Conservation (phyloP, 2,329 filamentous ascomycete genomes). For the Cordyceps pruinosa region DNA sequence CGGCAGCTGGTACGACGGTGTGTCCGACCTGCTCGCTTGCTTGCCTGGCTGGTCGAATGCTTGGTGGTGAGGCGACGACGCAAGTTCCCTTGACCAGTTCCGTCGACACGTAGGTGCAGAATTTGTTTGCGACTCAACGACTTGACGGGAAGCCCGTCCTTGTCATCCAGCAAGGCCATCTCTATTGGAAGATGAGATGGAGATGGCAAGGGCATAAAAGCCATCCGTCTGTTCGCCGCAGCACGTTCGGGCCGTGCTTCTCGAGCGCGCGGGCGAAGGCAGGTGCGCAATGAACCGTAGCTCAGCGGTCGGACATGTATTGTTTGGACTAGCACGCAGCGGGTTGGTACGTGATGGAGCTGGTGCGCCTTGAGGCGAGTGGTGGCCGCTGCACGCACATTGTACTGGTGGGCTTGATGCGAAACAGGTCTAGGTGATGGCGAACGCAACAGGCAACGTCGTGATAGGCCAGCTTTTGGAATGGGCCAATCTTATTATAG, state of each 20-base stretch:
- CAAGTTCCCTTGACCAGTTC: not conserved
- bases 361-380: not conserved
- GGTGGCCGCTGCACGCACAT: not conserved
- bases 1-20: not conserved
- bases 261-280: not conserved
- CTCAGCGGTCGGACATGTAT: conserved; percentile 1
- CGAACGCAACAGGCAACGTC: not conserved
- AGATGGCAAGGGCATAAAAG: not conserved
- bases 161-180: no score
- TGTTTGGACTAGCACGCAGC: not conserved
- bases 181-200: not conserved
- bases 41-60: no score
- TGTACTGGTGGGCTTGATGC: not conserved
- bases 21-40: no score
- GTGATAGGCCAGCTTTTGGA: not conserved
- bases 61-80: not conserved
- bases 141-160: no score
- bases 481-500: not conserved
- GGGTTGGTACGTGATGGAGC: not conserved
- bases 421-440: not conserved
- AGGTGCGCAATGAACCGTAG: not conserved
- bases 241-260: conserved; percentile 1
- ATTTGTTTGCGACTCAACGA: no score
- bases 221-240: not conserved
- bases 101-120: not conserved